Evolutionary conservation across 495 filamentous ascomycete species (phyloP), one percentile per base, ranked within the genome.

Genomic region (Polyplosphaeria fusca): DNA sequence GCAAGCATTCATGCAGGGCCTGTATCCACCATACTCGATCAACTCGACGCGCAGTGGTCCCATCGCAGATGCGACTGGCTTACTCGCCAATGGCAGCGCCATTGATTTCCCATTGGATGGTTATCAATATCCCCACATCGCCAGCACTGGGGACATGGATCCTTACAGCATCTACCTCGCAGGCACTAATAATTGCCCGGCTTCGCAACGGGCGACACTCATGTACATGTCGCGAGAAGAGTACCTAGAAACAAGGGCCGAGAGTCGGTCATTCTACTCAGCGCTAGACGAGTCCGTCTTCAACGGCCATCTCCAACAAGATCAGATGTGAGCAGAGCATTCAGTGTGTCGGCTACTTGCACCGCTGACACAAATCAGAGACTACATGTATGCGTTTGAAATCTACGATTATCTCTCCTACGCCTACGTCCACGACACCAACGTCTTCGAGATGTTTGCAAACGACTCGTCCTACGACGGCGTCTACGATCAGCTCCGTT

Each of bases 361-460:
- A 12, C 30, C 5, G 13, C 32, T 45, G 40, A 46, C 41, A 41
- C 16, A 41, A 28, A 20, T 24, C 23, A 60, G 57, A 4, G 75
- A 73, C 46, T 87, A 84, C 65, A 64, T 48, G 22, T 84, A 82
- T 60, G 83, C 79, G 22, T 76, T 75, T 54, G 56, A 71, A 37
- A 83, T 94, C 68, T 88, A 77, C 56, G 88, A 95, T 67, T 85
- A 83, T 57, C 67, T 93, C 63, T 81, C 87, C 55, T 89, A 91
- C 57, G 80, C 82, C 26, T 71, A 70, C 27, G 73, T 82, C 58
- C 86, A 93, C 73, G 90, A 93, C 70, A 51, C 65, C 23, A 80
- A 75, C 19, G 77, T 86, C 47, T 69, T 74, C 16, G 54, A 76
- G 7, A 69, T 74, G 13, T 68, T 89, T 30, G 73, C 70, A 20